Percentiles rank a stretch among this genome's conserved stretches.
Evolutionary conservation across 2,329 filamentous ascomycete genomes (phyloP).

Genomic region (Penicillium corylophilum): DNA sequence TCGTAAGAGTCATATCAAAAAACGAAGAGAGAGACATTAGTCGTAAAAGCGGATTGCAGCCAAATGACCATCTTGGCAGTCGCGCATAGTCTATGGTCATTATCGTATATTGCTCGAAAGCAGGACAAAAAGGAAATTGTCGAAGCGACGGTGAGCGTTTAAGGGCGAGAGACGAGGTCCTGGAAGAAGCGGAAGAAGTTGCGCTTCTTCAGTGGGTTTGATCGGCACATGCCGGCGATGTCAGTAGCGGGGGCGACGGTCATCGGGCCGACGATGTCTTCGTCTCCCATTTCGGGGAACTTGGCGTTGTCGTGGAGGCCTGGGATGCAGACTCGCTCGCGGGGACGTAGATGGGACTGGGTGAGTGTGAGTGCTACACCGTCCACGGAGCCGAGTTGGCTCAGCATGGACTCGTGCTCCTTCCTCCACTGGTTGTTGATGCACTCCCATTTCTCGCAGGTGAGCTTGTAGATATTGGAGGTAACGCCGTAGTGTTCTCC

Average conservation of each 20-base stretch:
- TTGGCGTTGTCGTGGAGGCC: conserved; percentile 63
- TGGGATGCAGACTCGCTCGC: conserved; percentile 49
- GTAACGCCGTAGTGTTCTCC: conserved; percentile 88
- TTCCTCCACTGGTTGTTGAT: conserved; percentile 73
- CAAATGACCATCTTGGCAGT: conserved; percentile 14
- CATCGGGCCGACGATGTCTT: conserved; percentile 94
- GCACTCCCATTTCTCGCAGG: conserved; percentile 83
- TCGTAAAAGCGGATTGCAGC: conserved; percentile 25
- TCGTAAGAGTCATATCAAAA: conserved; percentile 30
- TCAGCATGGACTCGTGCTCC: conserved; percentile 65
- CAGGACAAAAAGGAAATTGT: conserved; percentile 4
- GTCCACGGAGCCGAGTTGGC: conserved; percentile 43
- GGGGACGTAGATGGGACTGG: conserved; percentile 46
- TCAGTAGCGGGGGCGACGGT: conserved; percentile 44
- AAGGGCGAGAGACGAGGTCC: conserved; percentile 40
- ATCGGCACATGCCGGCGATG: conserved; percentile 46
- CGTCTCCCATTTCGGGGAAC: conserved; percentile 82
- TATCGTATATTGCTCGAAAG: conserved; percentile 20
- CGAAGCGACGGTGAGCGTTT: conserved; percentile 1
- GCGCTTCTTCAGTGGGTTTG: conserved; percentile 42
- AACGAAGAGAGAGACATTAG: conserved; percentile 30
- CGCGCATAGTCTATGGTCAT: conserved; percentile 30
- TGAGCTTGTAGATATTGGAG: conserved; percentile 82
- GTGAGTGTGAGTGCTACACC: conserved; percentile 39
- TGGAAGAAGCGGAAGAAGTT: conserved; percentile 47